Evolutionary conservation across 2,329 filamentous ascomycete species (phyloP).

Genomic region (Xylogone sp.): DNA sequence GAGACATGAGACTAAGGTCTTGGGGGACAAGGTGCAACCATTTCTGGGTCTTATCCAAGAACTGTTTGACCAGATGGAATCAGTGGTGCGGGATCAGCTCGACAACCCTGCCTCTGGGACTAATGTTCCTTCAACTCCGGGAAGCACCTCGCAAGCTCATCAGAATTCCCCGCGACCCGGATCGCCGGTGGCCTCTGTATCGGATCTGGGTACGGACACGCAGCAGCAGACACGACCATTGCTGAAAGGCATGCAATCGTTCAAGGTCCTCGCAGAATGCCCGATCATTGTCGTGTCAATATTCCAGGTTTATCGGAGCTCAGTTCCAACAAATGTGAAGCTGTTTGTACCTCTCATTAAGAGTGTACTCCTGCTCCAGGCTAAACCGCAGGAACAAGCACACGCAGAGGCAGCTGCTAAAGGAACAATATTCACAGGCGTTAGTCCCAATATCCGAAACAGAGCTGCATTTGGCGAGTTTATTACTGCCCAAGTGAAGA

Average conservation of each 20-base stretch:
- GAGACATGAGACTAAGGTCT: constrained; percentile 82
- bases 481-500: constrained; percentile 97
- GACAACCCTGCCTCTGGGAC: constrained; percentile 65
- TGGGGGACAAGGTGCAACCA: constrained; percentile 77
- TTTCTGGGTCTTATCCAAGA: constrained; percentile 92
- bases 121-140: constrained; percentile 63
- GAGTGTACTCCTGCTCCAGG: constrained; percentile 80
- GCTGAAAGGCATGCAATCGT: constrained; percentile 94
- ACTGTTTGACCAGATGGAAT: constrained; percentile 92
- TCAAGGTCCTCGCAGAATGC: constrained; percentile 96
- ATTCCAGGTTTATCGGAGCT: constrained; percentile 84
- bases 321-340: constrained; percentile 81
- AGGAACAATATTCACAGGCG: constrained; percentile 83
- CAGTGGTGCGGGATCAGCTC: constrained; percentile 91
- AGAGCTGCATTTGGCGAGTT: constrained; percentile 94
- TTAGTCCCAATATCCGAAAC: constrained; percentile 91
- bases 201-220: constrained; percentile 76
- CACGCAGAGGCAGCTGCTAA: constrained; percentile 79
- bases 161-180: constrained; percentile 80
- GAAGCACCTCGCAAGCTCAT: constrained; percentile 62
- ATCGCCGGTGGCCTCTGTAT: constrained; percentile 79
- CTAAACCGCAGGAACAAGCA: constrained; percentile 87
- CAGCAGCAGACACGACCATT: constrained; percentile 78
- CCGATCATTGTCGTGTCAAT: constrained; percentile 98
- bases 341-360: constrained; percentile 93